These are phyloP conservation scores for Fennellomyces sp. DNA, from an alignment of 371 early-diverging fungal genomes.

Conservation along the genomic window DNA sequence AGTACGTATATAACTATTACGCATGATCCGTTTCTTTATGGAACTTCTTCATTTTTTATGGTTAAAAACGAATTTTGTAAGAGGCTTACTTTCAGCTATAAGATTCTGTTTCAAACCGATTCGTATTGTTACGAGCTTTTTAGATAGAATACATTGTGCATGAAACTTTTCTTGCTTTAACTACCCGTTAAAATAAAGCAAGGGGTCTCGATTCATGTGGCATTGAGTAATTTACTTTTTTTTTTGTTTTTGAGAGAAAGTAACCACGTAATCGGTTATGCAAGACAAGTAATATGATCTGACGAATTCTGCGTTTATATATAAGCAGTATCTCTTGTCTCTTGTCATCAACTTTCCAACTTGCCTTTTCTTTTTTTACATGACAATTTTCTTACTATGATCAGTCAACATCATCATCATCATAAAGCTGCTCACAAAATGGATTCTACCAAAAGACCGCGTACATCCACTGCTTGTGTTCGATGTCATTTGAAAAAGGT, in stretches of 20 bases:
- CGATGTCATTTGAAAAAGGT: conserved; percentile 50
- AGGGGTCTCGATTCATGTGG: too few relatives aligned
- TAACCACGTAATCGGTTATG: background rate
- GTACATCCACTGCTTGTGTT: conserved; percentile 43
- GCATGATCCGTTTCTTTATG: too few relatives aligned
- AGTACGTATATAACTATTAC: too few relatives aligned
- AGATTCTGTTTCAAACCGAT: too few relatives aligned
- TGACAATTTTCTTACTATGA: background rate
- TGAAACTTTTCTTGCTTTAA: too few relatives aligned
- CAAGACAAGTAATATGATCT: background rate
- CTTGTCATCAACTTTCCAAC: background rate
- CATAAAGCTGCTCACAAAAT: background rate
- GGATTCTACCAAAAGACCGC: conserved; percentile 25
- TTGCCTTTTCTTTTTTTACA: background rate
- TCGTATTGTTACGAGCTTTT: too few relatives aligned
- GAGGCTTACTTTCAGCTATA: too few relatives aligned
- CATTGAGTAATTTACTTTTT: too few relatives aligned
- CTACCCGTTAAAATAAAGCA: too few relatives aligned
- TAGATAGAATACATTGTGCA: too few relatives aligned
- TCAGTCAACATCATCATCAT: background rate
- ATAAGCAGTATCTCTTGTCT: background rate
- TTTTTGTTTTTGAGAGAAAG: background rate
- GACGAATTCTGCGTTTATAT: background rate
- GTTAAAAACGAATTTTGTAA: too few relatives aligned
- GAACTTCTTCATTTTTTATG: too few relatives aligned